phyloP scores from a whole-genome alignment of 805 yeast species.

The Candida corydali region DNA sequence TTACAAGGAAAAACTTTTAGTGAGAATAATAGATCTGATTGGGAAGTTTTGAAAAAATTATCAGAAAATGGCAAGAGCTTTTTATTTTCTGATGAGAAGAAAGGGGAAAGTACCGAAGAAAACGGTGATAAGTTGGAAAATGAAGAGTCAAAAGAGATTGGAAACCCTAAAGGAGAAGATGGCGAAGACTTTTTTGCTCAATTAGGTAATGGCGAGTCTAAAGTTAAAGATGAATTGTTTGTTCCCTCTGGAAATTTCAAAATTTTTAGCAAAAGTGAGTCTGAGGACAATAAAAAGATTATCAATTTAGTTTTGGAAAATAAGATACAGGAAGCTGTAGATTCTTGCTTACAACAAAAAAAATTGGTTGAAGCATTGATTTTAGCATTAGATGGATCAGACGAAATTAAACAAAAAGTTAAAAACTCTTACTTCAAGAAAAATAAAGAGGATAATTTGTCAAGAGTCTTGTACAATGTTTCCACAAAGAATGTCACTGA shows the following conservation, averaged over 20 bases:
- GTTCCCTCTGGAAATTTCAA: constrained; percentile 56
- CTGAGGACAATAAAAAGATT: constrained; percentile 40
- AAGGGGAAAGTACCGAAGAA: constrained; percentile 14
- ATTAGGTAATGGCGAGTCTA: constrained; percentile 20
- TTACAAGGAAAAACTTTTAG: constrained; percentile 33
- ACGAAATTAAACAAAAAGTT: constrained; percentile 59
- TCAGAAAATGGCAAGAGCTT: constrained; percentile 47
- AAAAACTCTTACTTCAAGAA: constrained; percentile 66
- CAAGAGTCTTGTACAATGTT: constrained; percentile 71
- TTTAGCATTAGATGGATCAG: constrained; percentile 67
- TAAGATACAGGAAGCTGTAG: constrained; percentile 63
- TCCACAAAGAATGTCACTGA: constrained; percentile 57
- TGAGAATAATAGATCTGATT: constrained; percentile 50
- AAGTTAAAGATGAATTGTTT: constrained; percentile 13
- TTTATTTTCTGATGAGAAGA: constrained; percentile 34
- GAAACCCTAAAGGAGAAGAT: constrained; percentile 8
- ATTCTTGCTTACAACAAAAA: constrained; percentile 57
- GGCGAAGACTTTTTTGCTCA: constrained; percentile 35
- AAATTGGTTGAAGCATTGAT: constrained; percentile 76
- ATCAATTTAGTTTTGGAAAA: constrained; percentile 51
- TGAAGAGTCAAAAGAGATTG: constrained; percentile 5
- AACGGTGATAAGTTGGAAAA: constrained; percentile 9
- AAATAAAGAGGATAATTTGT: constrained; percentile 49
- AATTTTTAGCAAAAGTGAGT: constrained; percentile 27
- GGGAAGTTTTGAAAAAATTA: constrained; percentile 57